phyloP scores from a whole-genome alignment of 176 grass and related monocot species.

The Carex littledalei region DNA sequence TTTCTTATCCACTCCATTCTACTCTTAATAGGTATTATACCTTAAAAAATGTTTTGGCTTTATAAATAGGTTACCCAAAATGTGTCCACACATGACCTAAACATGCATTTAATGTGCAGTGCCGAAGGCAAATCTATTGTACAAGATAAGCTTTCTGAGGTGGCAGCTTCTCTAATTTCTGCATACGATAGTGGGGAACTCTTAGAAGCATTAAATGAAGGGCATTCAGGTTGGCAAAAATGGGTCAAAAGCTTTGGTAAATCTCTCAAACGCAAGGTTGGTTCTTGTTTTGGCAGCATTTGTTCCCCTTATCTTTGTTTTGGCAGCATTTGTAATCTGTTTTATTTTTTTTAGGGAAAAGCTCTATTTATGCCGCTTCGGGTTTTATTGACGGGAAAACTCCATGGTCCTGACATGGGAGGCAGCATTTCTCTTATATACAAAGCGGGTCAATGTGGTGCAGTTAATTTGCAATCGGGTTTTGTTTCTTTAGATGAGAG shows the following conservation, averaged over 20 bases:
- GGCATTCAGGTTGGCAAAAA: slow-evolving; percentile 69
- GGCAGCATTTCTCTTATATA: slow-evolving; percentile 60
- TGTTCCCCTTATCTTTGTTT: not conserved
- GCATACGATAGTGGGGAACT: slow-evolving; percentile 75
- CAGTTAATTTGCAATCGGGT: slow-evolving; percentile 38
- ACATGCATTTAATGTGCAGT: slow-evolving; percentile 37
- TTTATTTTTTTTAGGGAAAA: slow-evolving; percentile 51
- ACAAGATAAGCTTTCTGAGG: slow-evolving; percentile 87
- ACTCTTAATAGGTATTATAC: slow-evolving; percentile 66
- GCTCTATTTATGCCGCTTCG: slow-evolving; percentile 79
- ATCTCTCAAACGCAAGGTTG: slow-evolving; percentile 68
- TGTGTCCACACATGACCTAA: not conserved
- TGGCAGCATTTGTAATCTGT: not conserved
- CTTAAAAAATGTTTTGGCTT: not conserved
- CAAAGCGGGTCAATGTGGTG: slow-evolving; percentile 59
- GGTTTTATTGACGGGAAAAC: slow-evolving; percentile 72
- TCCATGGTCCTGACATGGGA: slow-evolving; percentile 84
- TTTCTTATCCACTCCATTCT: slow-evolving; percentile 76
- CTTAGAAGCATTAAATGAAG: slow-evolving; percentile 63
- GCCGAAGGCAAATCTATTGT: slow-evolving; percentile 73
- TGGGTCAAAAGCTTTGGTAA: slow-evolving; percentile 92
- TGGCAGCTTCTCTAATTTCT: slow-evolving; percentile 52
- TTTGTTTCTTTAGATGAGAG: slow-evolving; percentile 67
- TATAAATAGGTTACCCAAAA: not conserved
- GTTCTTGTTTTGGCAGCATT: not conserved